Evolutionary conservation across 2,329 filamentous ascomycete genomes (phyloP).

Genomic region (Pezicula carpinea): DNA sequence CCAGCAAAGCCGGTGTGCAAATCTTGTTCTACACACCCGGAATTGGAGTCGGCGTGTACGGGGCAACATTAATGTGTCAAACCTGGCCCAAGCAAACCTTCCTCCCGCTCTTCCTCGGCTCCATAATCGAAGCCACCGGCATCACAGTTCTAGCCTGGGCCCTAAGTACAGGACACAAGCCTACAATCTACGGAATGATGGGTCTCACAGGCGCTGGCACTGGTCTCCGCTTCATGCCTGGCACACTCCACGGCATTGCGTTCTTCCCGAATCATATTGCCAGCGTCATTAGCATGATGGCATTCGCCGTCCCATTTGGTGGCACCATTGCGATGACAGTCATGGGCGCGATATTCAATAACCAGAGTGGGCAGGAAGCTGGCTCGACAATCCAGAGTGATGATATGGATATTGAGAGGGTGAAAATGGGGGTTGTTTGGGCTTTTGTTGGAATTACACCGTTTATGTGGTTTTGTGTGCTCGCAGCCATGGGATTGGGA

Average conservation of each 20-base stretch:
- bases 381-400: slow-evolving; percentile 31
- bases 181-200: slow-evolving; percentile 61
- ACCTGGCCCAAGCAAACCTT: slow-evolving; percentile 57
- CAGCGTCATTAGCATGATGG: slow-evolving; percentile 52
- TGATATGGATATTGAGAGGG: slow-evolving; percentile 34
- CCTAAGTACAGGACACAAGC: slow-evolving; percentile 40
- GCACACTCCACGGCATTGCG: slow-evolving; percentile 54
- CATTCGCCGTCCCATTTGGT: slow-evolving; percentile 56
- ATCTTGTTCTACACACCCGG: slow-evolving; percentile 61
- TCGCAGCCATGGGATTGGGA: slow-evolving; percentile 39
- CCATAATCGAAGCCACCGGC: slow-evolving; percentile 49
- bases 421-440: slow-evolving; percentile 56
- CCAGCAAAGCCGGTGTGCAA: slow-evolving; percentile 48
- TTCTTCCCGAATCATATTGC: slow-evolving; percentile 54
- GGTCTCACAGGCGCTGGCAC: slow-evolving; percentile 56
- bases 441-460: slow-evolving; percentile 57
- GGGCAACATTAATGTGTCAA: slow-evolving; percentile 55
- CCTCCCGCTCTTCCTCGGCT: slow-evolving; percentile 49
- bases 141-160: slow-evolving; percentile 54
- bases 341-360: slow-evolving; percentile 65
- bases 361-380: slow-evolving; percentile 34
- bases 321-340: slow-evolving; percentile 60
- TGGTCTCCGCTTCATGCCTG: slow-evolving; percentile 57
- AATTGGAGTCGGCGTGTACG: slow-evolving; percentile 51
- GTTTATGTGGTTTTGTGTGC: slow-evolving; percentile 43